Evolutionary conservation across 202 grass and related monocot genomes (phyloP).

Genomic region (Hordeum pubiflorum): DNA sequence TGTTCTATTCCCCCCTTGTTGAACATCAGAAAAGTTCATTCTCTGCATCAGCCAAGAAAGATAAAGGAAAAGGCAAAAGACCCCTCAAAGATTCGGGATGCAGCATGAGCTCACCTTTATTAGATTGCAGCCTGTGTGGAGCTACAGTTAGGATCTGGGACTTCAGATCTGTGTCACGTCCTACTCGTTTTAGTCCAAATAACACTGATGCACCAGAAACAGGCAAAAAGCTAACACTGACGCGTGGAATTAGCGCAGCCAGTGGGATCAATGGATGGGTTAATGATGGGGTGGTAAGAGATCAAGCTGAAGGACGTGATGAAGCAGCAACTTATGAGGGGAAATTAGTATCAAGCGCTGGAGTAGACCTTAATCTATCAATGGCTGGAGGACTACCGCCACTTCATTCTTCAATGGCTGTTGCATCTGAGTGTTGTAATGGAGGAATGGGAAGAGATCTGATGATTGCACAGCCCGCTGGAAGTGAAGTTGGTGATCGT

Average conservation of each 20-base stretch:
- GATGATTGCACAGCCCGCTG: conserved; percentile 89
- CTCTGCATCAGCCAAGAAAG: conserved; percentile 61
- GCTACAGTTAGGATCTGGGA: conserved; percentile 78
- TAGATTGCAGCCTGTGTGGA: conserved; percentile 89
- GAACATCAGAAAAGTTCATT: conserved; percentile 47
- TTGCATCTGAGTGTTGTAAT: conserved; percentile 40
- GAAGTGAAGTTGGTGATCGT: conserved; percentile 96
- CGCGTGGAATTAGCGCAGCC: conserved; percentile 65
- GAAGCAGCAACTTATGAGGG: conserved; percentile 59
- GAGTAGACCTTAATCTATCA: conserved; percentile 79
- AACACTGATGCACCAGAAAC: conserved; percentile 57
- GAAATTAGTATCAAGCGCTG: conserved; percentile 64
- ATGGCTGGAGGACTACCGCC: conserved; percentile 81
- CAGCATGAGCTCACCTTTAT: conserved; percentile 81
- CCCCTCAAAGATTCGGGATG: conserved; percentile 61
- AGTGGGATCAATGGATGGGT: conserved; percentile 86
- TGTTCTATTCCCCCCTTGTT: conserved; percentile 35
- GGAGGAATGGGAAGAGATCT: conserved; percentile 84
- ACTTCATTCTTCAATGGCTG: conserved; percentile 43
- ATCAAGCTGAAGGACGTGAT: conserved; percentile 59
- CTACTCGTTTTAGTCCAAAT: conserved; percentile 54
- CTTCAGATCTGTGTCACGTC: conserved; percentile 59
- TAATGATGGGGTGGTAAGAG: conserved; percentile 50
- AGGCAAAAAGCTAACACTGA: conserved; percentile 55
- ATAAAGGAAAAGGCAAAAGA: conserved; percentile 69